Evolutionary conservation across 73 alveolate genomes (phyloP).

Genomic region (Tetrahymena thermophila): DNA sequence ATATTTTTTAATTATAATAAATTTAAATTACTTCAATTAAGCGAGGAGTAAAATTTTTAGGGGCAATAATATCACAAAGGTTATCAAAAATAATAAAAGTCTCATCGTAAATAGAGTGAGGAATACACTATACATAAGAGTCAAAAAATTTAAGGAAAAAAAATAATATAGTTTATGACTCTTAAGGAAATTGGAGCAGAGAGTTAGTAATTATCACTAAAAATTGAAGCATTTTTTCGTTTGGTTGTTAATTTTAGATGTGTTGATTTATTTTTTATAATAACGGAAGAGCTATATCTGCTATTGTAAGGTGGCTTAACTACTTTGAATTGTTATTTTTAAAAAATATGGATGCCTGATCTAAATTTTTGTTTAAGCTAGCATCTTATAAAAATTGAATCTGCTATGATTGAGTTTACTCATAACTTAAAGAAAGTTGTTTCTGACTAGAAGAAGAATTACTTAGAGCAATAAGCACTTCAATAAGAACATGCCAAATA

Average conservation of each 20-base stretch:
- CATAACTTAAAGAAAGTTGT: background rate
- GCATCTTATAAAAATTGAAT: background rate
- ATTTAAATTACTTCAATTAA: background rate
- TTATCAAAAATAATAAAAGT: slow-evolving; percentile 34
- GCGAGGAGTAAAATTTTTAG: background rate
- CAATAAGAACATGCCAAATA: background rate
- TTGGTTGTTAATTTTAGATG: background rate
- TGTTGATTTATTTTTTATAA: background rate
- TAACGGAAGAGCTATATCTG: background rate
- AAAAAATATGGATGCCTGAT: background rate
- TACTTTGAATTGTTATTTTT: background rate
- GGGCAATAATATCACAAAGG: background rate
- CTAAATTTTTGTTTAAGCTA: background rate
- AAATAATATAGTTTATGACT: background rate
- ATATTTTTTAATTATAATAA: background rate
- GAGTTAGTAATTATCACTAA: background rate
- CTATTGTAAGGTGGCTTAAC: background rate
- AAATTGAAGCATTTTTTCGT: background rate
- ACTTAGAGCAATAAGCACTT: background rate
- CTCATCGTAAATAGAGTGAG: slow-evolving; percentile 39
- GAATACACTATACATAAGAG: slow-evolving; percentile 13
- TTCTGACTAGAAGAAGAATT: background rate
- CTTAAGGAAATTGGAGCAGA: background rate
- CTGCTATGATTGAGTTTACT: background rate
- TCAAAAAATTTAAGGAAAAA: slow-evolving; percentile 13